Base-by-base conservation (phyloP, 2,329 filamentous ascomycete genomes). In the Coccinonectria pachysandricola region DNA sequence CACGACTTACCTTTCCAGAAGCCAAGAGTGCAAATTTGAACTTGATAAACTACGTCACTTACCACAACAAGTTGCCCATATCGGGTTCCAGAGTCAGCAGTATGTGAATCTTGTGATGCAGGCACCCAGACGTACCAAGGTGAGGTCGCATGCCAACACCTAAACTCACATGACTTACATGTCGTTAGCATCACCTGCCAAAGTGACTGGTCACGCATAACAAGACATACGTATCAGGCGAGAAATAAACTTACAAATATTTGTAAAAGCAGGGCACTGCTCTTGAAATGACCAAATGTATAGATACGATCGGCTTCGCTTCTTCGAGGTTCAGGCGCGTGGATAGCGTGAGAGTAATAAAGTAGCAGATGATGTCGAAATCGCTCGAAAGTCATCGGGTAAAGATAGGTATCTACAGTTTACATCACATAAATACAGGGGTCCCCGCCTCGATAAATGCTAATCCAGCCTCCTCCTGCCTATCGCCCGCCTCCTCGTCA, bases 391-490 rank as follows among this genome's bases (percentile, higher is more conserved):
- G n/a, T n/a, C n/a, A n/a, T n/a, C n/a, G n/a, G n/a, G n/a, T n/a
- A n/a, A n/a, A n/a, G n/a, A 49, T 46, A 46, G 21, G 37, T 56
- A 57, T 56, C 39, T 57, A 58, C 50, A 55, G 36, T 34, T 46
- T 47, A 40, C 35, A 38, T 45, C 32, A 51, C 45, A 48, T 57
- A 59, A 58, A 54, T 57, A 59, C 56, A 59, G 43, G 28, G 36
- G 29, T 35, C 36, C 43, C 39, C 32, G 40, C 43, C 45, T 42
- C 45, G 34, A 41, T 40, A 41, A 33, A 18, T 47, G 46, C 54
- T 61, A 62, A 45, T 53, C 52, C 45, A 52, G 28, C 43, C 54
- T 53, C 40, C 54, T 60, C 37, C 56, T 56, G 33, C 50, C 50
- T 37, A 52, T 60, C 1, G 54, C 50, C 44, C 60, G 58, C 32